Base-by-base conservation (phyloP, 257 asterid species). In the Apocynum venetum region DNA sequence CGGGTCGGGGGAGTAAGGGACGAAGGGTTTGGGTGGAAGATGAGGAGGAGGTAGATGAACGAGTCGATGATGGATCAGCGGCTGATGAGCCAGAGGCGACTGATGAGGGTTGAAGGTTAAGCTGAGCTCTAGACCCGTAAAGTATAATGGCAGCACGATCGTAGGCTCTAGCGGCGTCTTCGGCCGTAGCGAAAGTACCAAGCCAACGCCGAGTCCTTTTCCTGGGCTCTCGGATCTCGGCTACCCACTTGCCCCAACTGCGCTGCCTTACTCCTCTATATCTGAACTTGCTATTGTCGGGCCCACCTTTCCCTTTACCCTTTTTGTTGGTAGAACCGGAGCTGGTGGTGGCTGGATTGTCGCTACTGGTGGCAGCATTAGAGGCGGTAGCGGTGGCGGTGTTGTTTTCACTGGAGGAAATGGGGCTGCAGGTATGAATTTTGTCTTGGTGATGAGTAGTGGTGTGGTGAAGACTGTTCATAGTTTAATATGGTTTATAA, bases 221-320 rank as follows among this genome's bases (percentile, higher is more conserved):
- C 0, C 95, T 69, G 0, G 98, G 98, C 82, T 94, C 98, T 0
- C 98, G 97, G 85, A 94, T 94, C 97, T 94, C 98, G 14, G 98
- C 98, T 0, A 94, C 98, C 98, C 98, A 94, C 52, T 94, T 92
- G 0, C 98, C 98, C 98, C 98, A 94, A 83, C 98, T 94, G 4
- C 98, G 91, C 77, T 94, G 98, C 40, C 98, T 79, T 8, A 94
- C 98, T 0, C 98, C 98, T 0, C 98, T 59, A 51, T 87, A 94
- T 4, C 89, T 82, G 81, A 94, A 94, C 87, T 91, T 92, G 80
- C 77, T 77, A 76, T 94, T 94, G 55, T 94, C 98, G 1, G 98
- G 98, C 1, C 98, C 98, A 8, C 98, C 98, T 66, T 90, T 90
- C 4, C 90, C 92, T 65, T 86, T 93, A 0, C 84, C 86, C 12